Evolutionary conservation across 306 rosid genomes (phyloP), one percentile per base, ranked within the genome.

Genomic region (Potentilla sterilis): DNA sequence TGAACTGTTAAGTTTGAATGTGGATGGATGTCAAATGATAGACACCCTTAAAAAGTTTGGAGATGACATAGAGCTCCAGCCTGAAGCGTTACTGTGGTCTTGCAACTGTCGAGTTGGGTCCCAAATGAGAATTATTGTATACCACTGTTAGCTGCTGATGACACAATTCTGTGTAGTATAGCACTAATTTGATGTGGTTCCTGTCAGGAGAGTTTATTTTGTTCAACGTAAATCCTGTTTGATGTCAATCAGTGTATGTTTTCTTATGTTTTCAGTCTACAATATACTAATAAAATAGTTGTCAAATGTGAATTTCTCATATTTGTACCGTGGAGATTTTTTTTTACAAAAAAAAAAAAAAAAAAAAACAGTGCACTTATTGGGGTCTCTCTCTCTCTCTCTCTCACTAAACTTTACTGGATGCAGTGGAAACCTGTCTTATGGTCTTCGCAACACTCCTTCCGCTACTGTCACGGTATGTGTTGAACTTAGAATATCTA

Each of bases 391-490:
- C 28, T 28, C 28, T 28, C 28, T 28, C 28, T 28, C 28, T 28
- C 28, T 28, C 28, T 28, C 28, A 28, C 28, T 28, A 28, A 28
- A 28, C 28, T 28, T 28, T 28, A 37, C 67, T 43, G 83, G 70
- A 43, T 65, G 86, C 74, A 94, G 98, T 86, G 98, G 98, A 77
- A 87, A 90, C 83, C 57, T 81, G 80, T 88, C 97, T 42, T 81
- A 72, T 76, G 98, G 96, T 77, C 97, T 94, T 73, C 93, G 96
- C 49, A 94, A 87, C 85, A 87, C 97, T 63, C 78, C 85, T 68
- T 87, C 97, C 28, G 91, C 96, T 38, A 47, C 85, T 67, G 47
- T 90, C 74, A 69, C 79, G 93, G 98, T 94, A 84, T 78, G 70
- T 84, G 75, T 21, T 75, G 78, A 82, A 79, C 63, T 71, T 55